These are phyloP conservation scores for Colletotrichum sp. DNA, from an alignment of 2,329 filamentous ascomycete genomes.

Conservation along the genomic window DNA sequence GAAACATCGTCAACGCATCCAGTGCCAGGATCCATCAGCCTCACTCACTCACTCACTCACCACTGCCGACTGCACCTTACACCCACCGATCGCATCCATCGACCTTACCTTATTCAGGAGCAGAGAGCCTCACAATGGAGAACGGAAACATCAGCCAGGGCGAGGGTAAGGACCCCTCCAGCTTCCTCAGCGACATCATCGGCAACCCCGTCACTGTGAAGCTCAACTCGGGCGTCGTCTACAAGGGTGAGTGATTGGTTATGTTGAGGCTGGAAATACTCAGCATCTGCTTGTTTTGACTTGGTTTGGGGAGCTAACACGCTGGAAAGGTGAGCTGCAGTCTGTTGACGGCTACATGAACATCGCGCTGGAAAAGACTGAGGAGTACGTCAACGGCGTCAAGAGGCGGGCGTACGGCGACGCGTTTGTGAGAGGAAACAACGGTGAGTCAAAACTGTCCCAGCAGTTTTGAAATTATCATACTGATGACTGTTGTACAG, in stretches of 20 bases:
- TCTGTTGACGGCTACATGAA: constrained; percentile 99
- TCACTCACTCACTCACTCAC: not conserved
- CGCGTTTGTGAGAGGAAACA: constrained; percentile 95
- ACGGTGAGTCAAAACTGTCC: constrained; percentile 65
- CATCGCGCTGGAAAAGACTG: constrained; percentile 94
- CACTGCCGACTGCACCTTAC: not conserved
- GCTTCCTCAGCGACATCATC: constrained; percentile 93
- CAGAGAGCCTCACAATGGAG: constrained; percentile 63
- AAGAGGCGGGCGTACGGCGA: constrained; percentile 88
- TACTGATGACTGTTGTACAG: constrained; percentile 40
- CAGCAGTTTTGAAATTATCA: not conserved
- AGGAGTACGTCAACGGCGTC: constrained; percentile 87
- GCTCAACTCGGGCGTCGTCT: constrained; percentile 97
- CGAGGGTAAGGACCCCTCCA: constrained; percentile 90
- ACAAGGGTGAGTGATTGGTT: constrained; percentile 75
- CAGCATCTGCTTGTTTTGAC: not conserved
- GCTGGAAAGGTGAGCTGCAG: constrained; percentile 79
- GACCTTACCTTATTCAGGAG: not conserved
- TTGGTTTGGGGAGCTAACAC: not conserved
- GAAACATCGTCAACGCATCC: constrained; percentile 2
- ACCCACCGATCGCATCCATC: not conserved
- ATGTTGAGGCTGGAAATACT: not conserved
- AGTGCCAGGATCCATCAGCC: not conserved
- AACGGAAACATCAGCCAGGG: constrained; percentile 68
- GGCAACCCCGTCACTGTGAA: constrained; percentile 94